These are phyloP conservation scores for Irpex sp. DNA, from an alignment of 1,284 basidiomycete genomes.

Conservation along the genomic window DNA sequence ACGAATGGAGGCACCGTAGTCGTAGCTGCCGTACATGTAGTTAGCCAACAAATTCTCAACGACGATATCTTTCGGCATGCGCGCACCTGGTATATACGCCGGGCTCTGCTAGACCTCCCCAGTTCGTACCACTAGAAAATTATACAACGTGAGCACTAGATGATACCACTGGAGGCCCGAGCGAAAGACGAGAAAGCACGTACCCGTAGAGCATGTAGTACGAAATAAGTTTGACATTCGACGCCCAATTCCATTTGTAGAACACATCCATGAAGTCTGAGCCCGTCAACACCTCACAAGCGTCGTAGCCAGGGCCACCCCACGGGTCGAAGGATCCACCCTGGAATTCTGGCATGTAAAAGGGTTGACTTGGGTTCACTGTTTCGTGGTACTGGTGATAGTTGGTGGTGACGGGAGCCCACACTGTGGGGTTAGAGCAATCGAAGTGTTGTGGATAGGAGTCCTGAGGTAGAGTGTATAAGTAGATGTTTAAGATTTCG, in stretches of 20 bases:
- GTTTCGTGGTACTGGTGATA: slow-evolving; percentile 56
- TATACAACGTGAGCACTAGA: background rate
- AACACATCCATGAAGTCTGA: slow-evolving; percentile 73
- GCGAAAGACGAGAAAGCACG: slow-evolving; percentile 8
- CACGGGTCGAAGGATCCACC: slow-evolving; percentile 71
- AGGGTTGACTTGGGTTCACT: slow-evolving; percentile 57
- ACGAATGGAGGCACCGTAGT: slow-evolving; percentile 64
- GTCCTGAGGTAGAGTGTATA: slow-evolving; percentile 38
- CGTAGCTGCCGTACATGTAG: slow-evolving; percentile 42
- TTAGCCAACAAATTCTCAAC: background rate
- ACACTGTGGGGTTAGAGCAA: slow-evolving; percentile 60
- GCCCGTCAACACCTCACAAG: slow-evolving; percentile 59
- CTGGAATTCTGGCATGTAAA: slow-evolving; percentile 56
- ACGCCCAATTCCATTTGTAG: slow-evolving; percentile 70
- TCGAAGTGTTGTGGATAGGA: slow-evolving; percentile 73
- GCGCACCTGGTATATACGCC: slow-evolving; percentile 50
- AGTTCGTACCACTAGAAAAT: slow-evolving; percentile 62
- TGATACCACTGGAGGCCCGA: too few relatives aligned
- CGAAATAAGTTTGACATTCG: slow-evolving; percentile 72
- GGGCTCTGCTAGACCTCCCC: slow-evolving; percentile 72
- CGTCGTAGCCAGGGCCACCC: slow-evolving; percentile 60
- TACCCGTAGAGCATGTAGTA: slow-evolving; percentile 81
- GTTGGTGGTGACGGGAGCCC: slow-evolving; percentile 53
- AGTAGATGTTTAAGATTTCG: background rate
- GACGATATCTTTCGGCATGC: background rate